These are phyloP conservation scores for Candida tammaniensis DNA, from an alignment of 805 yeast species.

Conservation along the genomic window DNA sequence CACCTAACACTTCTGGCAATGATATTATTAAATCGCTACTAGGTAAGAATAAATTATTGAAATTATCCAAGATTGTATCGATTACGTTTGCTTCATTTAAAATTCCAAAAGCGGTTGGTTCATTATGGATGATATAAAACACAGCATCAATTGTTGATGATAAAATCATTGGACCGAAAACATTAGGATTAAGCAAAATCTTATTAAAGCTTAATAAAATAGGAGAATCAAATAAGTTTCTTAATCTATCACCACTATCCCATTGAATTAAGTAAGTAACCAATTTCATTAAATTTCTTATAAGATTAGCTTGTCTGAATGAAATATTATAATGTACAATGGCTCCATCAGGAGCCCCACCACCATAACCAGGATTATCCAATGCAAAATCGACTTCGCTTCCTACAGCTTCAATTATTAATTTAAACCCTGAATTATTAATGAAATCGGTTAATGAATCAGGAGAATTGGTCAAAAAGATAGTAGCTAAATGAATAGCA, in stretches of 20 bases:
- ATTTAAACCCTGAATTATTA: slow-evolving; percentile 60
- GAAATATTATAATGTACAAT: slow-evolving; percentile 51
- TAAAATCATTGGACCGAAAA: slow-evolving; percentile 67
- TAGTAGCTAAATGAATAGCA: slow-evolving; percentile 57
- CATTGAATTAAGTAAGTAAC: slow-evolving; percentile 60
- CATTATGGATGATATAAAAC: slow-evolving; percentile 75
- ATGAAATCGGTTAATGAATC: slow-evolving; percentile 64
- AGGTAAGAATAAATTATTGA: slow-evolving; percentile 54
- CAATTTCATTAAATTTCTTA: slow-evolving; percentile 55
- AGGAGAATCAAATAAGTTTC: slow-evolving; percentile 84
- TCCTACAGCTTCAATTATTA: slow-evolving; percentile 57
- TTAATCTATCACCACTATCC: slow-evolving; percentile 80
- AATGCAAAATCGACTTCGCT: slow-evolving; percentile 66
- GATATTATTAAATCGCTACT: slow-evolving; percentile 57
- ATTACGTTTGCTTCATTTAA: slow-evolving; percentile 76
- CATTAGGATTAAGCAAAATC: slow-evolving; percentile 51
- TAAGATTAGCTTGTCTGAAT: slow-evolving; percentile 54
- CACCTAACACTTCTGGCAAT: slow-evolving; percentile 75
- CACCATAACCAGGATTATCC: slow-evolving; percentile 55
- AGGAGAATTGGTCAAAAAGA: slow-evolving; percentile 38
- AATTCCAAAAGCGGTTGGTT: slow-evolving; percentile 84
- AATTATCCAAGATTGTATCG: slow-evolving; percentile 58
- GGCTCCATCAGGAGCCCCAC: slow-evolving; percentile 53
- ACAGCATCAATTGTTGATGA: slow-evolving; percentile 62
- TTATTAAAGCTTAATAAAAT: slow-evolving; percentile 59